A percentile compares a stretch with the other conserved stretches of the same genome.
phyloP scores from a whole-genome alignment of 176 grass and related monocot species.

The Lolium rigidum region DNA sequence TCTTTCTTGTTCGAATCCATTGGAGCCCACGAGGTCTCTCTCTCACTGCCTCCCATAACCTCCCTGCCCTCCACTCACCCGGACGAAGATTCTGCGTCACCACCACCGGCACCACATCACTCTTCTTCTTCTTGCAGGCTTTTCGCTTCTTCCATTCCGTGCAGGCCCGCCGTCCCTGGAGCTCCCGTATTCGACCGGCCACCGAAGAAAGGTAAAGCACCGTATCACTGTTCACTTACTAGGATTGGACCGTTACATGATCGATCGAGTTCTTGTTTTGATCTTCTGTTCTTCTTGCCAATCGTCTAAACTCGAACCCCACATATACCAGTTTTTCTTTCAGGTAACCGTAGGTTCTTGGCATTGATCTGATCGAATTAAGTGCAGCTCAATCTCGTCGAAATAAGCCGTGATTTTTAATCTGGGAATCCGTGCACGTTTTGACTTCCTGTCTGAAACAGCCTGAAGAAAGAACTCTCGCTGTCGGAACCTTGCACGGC shows the following conservation, averaged over 20 bases:
- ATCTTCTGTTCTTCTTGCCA: background rate
- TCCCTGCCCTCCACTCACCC: slow-evolving; percentile 30
- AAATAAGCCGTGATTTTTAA: slow-evolving; percentile 21
- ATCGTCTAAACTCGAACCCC: background rate
- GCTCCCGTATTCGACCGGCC: background rate
- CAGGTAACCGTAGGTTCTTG: slow-evolving; percentile 28
- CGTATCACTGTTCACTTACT: background rate
- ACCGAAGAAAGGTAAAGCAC: slow-evolving; percentile 20
- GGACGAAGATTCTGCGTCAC: slow-evolving; percentile 43
- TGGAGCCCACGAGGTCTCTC: slow-evolving; percentile 61
- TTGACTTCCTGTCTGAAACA: slow-evolving; percentile 53
- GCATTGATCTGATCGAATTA: slow-evolving; percentile 33
- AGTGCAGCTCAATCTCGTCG: background rate
- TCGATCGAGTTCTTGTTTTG: slow-evolving; percentile 16
- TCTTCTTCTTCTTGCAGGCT: slow-evolving; percentile 37
- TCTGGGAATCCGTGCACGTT: slow-evolving; percentile 23
- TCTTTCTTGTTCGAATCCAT: slow-evolving; percentile 60
- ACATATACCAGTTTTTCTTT: background rate
- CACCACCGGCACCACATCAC: slow-evolving; percentile 12
- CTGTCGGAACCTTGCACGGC: slow-evolving; percentile 9
- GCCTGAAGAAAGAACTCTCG: slow-evolving; percentile 27
- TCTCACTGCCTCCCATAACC: slow-evolving; percentile 37
- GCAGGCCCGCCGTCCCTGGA: slow-evolving; percentile 21
- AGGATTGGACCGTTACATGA: background rate
- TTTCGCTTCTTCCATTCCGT: slow-evolving; percentile 46